Base-by-base conservation (phyloP, 1,139 yeast species). In the Saccharomycopsis crataegensis region DNA sequence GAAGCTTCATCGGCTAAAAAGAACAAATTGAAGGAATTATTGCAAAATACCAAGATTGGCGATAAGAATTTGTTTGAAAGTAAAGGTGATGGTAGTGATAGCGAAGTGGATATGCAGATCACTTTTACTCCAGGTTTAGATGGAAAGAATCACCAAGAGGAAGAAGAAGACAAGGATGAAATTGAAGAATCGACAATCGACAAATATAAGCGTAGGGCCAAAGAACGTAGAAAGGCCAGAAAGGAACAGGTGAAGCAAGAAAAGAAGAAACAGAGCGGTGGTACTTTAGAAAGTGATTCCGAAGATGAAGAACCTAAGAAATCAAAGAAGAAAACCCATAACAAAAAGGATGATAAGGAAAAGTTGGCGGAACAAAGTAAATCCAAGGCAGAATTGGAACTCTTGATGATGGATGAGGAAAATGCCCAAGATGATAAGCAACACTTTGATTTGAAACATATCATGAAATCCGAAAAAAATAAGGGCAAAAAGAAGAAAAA, bases 71-170 rank as follows among this genome's bases (percentile, higher is more conserved):
- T 66, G 33, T 70, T 70, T 49, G 68, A 69, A 49, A 62, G 53
- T 52, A 59, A 58, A 31, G 65, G 67, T 1, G 74, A 71, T 6
- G 79, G 72, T 3, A 78, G 72, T 6, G 86, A 79, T 36, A 83
- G 73, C 43, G 96, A 86, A 50, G 84, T 88, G 14, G 98, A 91
- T 64, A 86, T 93, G 90, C 98, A 93, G 66, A 87, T 94, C 61
- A 90, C 98, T 0, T 94, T 94, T 68, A 89, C 91, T 43, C 97
- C 99, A 2, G 97, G 91, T 6, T 70, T 89, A 51, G 79, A 77
- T 46, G 85, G 75, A n/a, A 66, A 67, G 7, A 65, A 61, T 33
- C 65, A 54, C 28, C 64, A 64, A 51, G 65, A 64, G 31, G 62
- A 59, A 50, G 58, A 64, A 52, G 70, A 62, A 2, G 73, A 70